Base-by-base conservation (phyloP, 805 yeast genomes). In the Saturnispora bothae region DNA sequence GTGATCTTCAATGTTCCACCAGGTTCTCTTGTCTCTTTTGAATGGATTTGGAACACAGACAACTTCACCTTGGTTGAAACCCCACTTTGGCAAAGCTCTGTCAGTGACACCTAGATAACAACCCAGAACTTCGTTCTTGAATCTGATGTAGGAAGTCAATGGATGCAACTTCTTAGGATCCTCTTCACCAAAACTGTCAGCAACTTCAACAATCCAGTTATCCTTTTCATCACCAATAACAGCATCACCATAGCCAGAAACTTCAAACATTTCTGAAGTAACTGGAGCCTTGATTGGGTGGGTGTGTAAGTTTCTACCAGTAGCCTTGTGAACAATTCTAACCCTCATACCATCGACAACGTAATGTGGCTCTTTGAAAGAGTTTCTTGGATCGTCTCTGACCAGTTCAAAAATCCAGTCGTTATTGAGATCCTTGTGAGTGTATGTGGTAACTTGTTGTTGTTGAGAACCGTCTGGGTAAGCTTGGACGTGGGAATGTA, bases 381-480 rank as follows among this genome's bases (percentile, higher is more conserved):
- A 41, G 35, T 44, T 51, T 47, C 66, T 53, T 32, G 52, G 53
- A 28, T 65, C 63, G 6, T 61, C 69, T 56, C 82, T 67, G 21
- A 66, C 69, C 51, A 78, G 69, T 48, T 80, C 79, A 48, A 85
- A 65, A 21, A 69, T 51, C 82, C 95, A 88, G 39, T 81, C 74
- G 57, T 89, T 92, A 61, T 92, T 89, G 38, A 68, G 62, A 60
- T 92, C 97, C 52, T 83, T 83, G 60, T 75, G 85, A 15, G 88
- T 83, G 57, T 92, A 92, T 5, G 92, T 83, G 20, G 98, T 92
- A 35, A 92, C 69, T 60, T 92, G 99, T 59, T 88, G 96, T 61
- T 92, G 97, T 45, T 72, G 70, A 2, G 96, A 83, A 3, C 97
- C 97, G 46, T 76, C 85, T 13, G 98, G 98, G 56, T 78, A 92